Conservation (phyloP, 495 filamentous ascomycete species). For the Annulohypoxylon bovei region DNA sequence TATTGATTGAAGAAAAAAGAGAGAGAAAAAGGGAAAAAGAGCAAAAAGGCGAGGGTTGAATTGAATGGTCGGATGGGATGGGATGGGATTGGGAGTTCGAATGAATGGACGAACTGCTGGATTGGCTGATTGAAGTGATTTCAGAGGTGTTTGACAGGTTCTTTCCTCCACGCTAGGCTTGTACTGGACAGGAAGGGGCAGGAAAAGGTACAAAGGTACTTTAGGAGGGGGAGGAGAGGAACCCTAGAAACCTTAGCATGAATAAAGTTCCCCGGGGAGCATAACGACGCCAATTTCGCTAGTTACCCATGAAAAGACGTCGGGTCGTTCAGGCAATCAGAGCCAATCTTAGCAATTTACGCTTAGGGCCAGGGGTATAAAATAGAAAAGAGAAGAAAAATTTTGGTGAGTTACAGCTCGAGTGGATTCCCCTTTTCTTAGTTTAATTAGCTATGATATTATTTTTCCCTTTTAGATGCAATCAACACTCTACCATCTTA, state of each 20-base stretch:
- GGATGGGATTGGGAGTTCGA: slow-evolving; percentile 40
- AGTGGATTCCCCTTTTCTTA: slow-evolving; percentile 41
- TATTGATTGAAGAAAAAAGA: slow-evolving; percentile 8
- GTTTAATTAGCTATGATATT: slow-evolving; percentile 43
- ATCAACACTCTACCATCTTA: slow-evolving; percentile 14
- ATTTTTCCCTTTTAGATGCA: slow-evolving; percentile 39
- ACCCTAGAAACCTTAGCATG: slow-evolving; percentile 32
- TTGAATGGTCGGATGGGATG: slow-evolving; percentile 41
- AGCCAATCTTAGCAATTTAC: slow-evolving; percentile 44
- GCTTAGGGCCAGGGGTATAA: slow-evolving; percentile 34
- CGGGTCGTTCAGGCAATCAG: slow-evolving; percentile 30
- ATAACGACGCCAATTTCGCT: slow-evolving; percentile 41
- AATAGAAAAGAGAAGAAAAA: slow-evolving; percentile 28
- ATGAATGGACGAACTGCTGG: slow-evolving; percentile 41
- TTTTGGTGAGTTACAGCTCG: slow-evolving; percentile 37
- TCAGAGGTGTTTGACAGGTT: slow-evolving; percentile 42
- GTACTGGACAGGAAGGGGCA: neutral
- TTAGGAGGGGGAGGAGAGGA: neutral
- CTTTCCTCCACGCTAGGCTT: slow-evolving; percentile 19
- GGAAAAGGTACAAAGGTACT: neutral
- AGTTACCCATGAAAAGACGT: slow-evolving; percentile 32
- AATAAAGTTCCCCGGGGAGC: slow-evolving; percentile 39
- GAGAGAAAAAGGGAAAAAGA: slow-evolving; percentile 7
- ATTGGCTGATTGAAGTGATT: slow-evolving; percentile 43
- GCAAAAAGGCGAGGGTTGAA: slow-evolving; percentile 33